Evolutionary conservation across 1,139 yeast genomes (phyloP).

Genomic region (Blastobotrys apis): DNA sequence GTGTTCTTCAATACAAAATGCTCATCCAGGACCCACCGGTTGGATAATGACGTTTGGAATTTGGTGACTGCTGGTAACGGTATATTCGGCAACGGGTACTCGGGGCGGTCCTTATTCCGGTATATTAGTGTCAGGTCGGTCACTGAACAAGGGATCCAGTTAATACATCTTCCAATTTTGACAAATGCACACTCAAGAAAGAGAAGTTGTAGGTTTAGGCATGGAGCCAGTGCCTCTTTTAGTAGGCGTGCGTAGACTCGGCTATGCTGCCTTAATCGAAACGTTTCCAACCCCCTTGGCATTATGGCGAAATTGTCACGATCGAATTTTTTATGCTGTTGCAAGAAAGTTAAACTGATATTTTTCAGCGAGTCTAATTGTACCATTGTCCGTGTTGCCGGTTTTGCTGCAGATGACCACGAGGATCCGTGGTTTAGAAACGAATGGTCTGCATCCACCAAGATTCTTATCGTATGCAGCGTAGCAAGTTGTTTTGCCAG

Average conservation of each 20-base stretch:
- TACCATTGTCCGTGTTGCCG: not conserved
- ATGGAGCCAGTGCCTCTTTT: not conserved
- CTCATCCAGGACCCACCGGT: conserved; percentile 3
- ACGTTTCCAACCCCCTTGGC: conserved; percentile 4
- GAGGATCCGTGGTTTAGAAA: too few species aligned
- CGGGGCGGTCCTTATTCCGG: not conserved
- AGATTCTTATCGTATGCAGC: too few species aligned
- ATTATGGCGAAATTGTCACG: not conserved
- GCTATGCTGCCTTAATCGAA: conserved; percentile 2
- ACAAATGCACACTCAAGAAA: conserved; percentile 8
- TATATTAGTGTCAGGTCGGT: not conserved
- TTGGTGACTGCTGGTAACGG: not conserved
- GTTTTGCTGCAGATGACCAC: not conserved
- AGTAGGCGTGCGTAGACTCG: not conserved
- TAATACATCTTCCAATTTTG: not conserved
- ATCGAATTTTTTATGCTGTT: not conserved
- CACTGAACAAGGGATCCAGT: conserved; percentile 6
- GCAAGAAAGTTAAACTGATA: not conserved
- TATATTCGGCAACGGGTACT: not conserved
- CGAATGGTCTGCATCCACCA: too few species aligned
- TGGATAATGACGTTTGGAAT: not conserved
- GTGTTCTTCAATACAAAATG: not conserved
- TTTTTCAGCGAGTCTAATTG: not conserved
- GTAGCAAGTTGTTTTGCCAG: too few species aligned
- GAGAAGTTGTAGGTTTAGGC: not conserved